Evolutionary conservation across 371 early-diverging fungal species (phyloP), one percentile per base, ranked within the genome.

Genomic region (Saksenaea vasiformis): DNA sequence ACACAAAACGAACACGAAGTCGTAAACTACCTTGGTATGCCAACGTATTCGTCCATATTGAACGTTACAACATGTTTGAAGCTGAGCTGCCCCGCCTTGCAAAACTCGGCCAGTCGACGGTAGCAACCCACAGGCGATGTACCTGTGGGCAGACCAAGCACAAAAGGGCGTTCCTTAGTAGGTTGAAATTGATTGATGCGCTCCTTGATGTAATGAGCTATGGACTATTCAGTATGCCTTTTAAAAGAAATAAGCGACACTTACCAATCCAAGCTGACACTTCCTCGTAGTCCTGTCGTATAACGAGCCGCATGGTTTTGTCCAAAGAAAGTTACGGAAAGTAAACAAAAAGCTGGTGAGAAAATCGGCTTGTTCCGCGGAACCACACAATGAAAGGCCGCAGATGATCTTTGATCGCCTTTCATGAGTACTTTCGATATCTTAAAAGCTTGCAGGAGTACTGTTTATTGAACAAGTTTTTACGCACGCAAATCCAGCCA

Each of bases 101-200:
- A 79, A 67, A 83, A 84, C 68, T 87, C 84, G 5, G 85, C 90
- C 22, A 91, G 73, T 36, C 78, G 74, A 56, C 73, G 66, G 77
- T 93, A 94, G 1, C 87, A 85, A 31, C 87, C 90, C 54, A 93
- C 79, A 2, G 95, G 95, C 1, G 94, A 93, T 2, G 92, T 91
- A 22, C 94, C 94, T 0, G 94, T 92, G 51, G 94, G 94, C 15
- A 94, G 84, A 17, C 95, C 95, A 24, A 94, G 79, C 19, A 93
- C 94, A 73, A 93, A 94, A 0, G 93, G 94, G 58, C 90, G 77
- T 54, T 86, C 83, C 28, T 83, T 73, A 13, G 92, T 85, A 13
- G 95, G 94, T 19, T 80, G 80, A 66, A 92, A 93, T 67, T 90
- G 88, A 60, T 85, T 83, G 69, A 93, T 91, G 58, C 94, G 88